phyloP scores from a whole-genome alignment of 2,329 filamentous ascomycete genomes.

The Arthrobotrys sinensis region DNA sequence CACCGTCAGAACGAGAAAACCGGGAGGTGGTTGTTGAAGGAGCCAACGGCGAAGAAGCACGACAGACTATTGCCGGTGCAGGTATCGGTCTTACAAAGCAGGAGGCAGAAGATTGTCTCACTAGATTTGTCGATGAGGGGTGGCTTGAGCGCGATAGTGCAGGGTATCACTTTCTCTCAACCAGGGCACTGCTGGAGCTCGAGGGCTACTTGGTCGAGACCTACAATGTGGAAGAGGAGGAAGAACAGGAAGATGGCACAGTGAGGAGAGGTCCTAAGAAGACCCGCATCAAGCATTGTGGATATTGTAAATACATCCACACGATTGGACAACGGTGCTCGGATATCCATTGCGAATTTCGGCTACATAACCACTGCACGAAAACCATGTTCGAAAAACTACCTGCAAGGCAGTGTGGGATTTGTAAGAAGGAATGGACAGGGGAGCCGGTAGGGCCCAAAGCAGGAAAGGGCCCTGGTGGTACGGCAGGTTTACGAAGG shows the following conservation, averaged over 20 bases:
- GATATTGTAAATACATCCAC: constrained; percentile 89
- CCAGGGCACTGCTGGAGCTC: constrained; percentile 87
- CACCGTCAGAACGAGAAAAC: constrained; percentile 66
- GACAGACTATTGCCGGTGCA: constrained; percentile 64
- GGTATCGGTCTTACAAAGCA: constrained; percentile 77
- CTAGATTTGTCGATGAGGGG: constrained; percentile 80
- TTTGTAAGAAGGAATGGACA: constrained; percentile 44
- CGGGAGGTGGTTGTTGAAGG: constrained; percentile 61
- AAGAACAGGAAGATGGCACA: constrained; percentile 70
- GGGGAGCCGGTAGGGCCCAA: constrained; percentile 51
- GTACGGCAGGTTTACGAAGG: constrained; percentile 41
- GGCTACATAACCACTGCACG: constrained; percentile 84
- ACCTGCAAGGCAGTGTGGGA: constrained; percentile 73
- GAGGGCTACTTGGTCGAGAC: constrained; percentile 86
- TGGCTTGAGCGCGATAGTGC: constrained; percentile 83
- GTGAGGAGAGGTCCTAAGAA: constrained; percentile 65
- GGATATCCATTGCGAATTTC: constrained; percentile 76
- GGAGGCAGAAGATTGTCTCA: constrained; percentile 82
- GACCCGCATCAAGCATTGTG: constrained; percentile 85
- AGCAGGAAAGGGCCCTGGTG: constrained; percentile 20
- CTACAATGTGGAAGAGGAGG: constrained; percentile 82
- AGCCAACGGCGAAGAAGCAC: constrained; percentile 66
- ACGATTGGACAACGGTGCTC: constrained; percentile 84
- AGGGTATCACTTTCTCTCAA: constrained; percentile 81
- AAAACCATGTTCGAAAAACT: constrained; percentile 78